A percentile compares a stretch with the other conserved stretches of the same genome.
phyloP scores from a whole-genome alignment of 306 rosid species.

The Vicia sativa region DNA sequence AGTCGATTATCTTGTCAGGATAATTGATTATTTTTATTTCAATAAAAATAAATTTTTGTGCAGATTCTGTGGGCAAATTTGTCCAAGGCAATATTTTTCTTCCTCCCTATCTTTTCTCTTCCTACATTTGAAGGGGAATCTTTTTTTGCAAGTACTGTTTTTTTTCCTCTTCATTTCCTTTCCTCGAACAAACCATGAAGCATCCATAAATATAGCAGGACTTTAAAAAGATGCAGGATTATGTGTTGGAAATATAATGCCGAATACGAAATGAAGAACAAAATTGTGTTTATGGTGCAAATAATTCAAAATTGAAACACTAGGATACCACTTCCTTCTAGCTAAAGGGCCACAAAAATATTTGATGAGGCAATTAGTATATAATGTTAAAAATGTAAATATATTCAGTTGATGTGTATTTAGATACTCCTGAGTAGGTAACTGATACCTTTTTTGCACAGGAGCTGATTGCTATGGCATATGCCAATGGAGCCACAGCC shows the following conservation, averaged over 20 bases:
- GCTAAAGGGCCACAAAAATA: slow-evolving; percentile 6
- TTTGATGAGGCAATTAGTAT: slow-evolving; percentile 10
- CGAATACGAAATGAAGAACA: not conserved
- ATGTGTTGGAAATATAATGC: not conserved
- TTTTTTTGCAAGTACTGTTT: not conserved
- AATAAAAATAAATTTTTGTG: not conserved
- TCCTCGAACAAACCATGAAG: not conserved
- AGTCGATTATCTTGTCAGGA: not conserved
- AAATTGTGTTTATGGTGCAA: not conserved
- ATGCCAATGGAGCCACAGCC: slow-evolving; percentile 97
- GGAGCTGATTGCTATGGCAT: slow-evolving; percentile 95
- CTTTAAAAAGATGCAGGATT: slow-evolving; percentile 2
- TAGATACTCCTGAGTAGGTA: slow-evolving; percentile 6
- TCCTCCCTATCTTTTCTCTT: not conserved
- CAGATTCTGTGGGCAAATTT: not conserved
- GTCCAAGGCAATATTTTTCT: not conserved
- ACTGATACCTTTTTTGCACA: slow-evolving; percentile 83
- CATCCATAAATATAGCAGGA: slow-evolving; percentile 1
- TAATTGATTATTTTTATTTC: not conserved
- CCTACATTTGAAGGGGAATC: not conserved
- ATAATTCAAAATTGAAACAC: slow-evolving; percentile 29
- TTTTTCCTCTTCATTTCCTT: not conserved
- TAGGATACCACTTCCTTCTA: slow-evolving; percentile 22
- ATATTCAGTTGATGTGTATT: slow-evolving; percentile 19
- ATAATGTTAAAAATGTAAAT: slow-evolving; percentile 13